Evolutionary conservation across 805 yeast species (phyloP).

Genomic region (Candida vaughaniae): DNA sequence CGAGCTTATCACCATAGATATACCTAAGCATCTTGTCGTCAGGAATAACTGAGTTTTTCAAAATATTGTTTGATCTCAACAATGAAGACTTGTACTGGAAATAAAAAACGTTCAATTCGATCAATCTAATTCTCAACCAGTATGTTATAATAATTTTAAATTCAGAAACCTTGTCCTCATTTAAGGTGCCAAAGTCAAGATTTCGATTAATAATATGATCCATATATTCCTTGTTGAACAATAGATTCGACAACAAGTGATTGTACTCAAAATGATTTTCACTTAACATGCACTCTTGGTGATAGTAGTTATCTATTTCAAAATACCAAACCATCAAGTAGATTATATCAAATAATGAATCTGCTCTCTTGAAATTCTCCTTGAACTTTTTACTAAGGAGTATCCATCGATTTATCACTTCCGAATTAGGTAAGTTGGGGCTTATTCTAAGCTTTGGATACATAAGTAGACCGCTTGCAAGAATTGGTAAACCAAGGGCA

Average conservation of each 20-base stretch:
- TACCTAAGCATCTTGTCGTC: conserved; percentile 16
- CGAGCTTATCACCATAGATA: conserved; percentile 17
- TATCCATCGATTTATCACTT: conserved; percentile 17
- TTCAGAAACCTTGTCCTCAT: conserved; percentile 8
- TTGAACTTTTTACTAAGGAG: conserved; percentile 18
- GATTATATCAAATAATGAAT: conserved; percentile 22
- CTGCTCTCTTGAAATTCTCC: conserved; percentile 16
- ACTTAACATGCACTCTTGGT: conserved; percentile 16
- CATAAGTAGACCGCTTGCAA: conserved; percentile 21
- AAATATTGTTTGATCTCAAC: conserved; percentile 19
- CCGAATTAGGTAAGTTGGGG: conserved; percentile 8
- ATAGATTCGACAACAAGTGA: conserved; percentile 18
- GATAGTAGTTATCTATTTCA: conserved; percentile 19
- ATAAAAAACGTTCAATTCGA: conserved; percentile 25
- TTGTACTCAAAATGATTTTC: conserved; percentile 30
- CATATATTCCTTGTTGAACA: conserved; percentile 14
- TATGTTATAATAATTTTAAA: conserved; percentile 18
- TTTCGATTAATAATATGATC: conserved; percentile 10
- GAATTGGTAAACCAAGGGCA: conserved; percentile 18
- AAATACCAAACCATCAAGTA: conserved; percentile 28
- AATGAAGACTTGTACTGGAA: conserved; percentile 29
- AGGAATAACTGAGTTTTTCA: conserved; percentile 26
- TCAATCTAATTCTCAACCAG: conserved; percentile 29
- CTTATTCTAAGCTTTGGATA: conserved; percentile 2
- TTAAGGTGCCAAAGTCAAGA: conserved; percentile 4